A percentile compares a stretch with the other conserved stretches of the same genome.
Evolutionary conservation across 2,329 filamentous ascomycete genomes (phyloP).

Genomic region (Claviceps arundinis): DNA sequence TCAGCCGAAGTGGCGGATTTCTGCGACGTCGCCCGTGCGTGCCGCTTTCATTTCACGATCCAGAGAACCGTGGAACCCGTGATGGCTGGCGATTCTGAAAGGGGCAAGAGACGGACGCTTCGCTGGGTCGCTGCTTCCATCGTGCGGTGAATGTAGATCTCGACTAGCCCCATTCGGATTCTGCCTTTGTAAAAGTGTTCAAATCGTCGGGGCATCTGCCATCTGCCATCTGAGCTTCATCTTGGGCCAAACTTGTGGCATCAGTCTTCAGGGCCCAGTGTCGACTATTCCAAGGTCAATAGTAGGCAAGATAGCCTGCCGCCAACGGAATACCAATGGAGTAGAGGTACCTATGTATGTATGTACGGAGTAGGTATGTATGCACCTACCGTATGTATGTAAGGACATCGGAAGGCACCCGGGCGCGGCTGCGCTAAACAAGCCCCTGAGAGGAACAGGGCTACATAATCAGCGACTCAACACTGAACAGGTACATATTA

Average conservation of each 20-base stretch:
- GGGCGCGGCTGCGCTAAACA: neutral
- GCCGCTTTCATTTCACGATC: neutral
- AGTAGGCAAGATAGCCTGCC: too few relatives aligned
- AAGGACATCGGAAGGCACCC: neutral
- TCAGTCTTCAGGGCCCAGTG: too few relatives aligned
- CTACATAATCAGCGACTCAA: neutral
- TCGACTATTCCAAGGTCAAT: too few relatives aligned
- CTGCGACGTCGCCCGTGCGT: neutral
- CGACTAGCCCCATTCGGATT: neutral
- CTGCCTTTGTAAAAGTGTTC: neutral
- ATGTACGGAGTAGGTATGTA: too few relatives aligned
- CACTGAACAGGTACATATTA: neutral
- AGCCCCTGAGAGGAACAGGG: neutral
- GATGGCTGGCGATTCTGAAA: neutral
- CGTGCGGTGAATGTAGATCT: neutral
- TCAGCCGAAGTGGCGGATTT: neutral
- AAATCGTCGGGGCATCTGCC: neutral
- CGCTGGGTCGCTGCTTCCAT: neutral
- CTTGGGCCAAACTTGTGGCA: too few relatives aligned
- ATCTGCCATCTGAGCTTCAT: too few relatives aligned
- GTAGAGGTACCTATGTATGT: too few relatives aligned
- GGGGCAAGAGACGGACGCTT: neutral
- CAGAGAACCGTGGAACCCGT: neutral
- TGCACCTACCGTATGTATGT: too few relatives aligned
- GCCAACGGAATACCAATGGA: too few relatives aligned